Base-by-base conservation (phyloP, 2,329 filamentous ascomycete genomes). In the Fulvia fulva region DNA sequence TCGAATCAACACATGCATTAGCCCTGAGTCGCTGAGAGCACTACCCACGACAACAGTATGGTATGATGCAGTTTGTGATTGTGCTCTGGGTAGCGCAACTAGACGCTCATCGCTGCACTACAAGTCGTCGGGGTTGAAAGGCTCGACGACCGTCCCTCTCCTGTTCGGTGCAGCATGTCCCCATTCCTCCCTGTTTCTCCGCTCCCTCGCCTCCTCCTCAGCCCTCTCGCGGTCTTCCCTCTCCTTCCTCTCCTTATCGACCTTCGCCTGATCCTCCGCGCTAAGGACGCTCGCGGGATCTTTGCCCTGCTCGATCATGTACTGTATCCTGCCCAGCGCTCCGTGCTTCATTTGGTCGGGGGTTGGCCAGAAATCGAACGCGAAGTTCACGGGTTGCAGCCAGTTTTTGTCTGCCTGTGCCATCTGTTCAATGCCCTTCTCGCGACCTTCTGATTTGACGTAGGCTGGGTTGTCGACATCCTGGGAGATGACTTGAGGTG, bases 301-400 rank as follows among this genome's bases (percentile, higher is more conserved):
- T 63, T 83, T 80, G 7, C 86, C 87, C 55, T 79, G 75, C 66
- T 88, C 85, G 5, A 81, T 64, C 61, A 90, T 79, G 23, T 79
- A 75, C 67, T 91, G 86, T 46, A 80, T 76, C 30, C 70, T 62
- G 50, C 85, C 87, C 44, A 95, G 77, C 1, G 86, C 85, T 34
- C 90, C 89, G 16, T 78, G 76, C 30, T 84, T 82, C 62, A 94
- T 89, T 59, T 85, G 82, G 30, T 87, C 83, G 62, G 90, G 85
- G 26, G 78, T 79, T 0, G 90, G 90, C 90, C 90, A 95, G 0
- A 90, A 90, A 49, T 85, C 81, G 76, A 91, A 95, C 37, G 81
- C 69, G 46, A 75, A 77, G 9, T 81, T 80, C 8, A 80, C 11
- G 22, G 75, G 49, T 69, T 67, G 45, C 47, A 81, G 66, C 65